Percentiles rank a stretch among this genome's conserved stretches.
Conservation (phyloP, 768 basidiomycete genomes). For the Pleurotus cornucopiae region DNA sequence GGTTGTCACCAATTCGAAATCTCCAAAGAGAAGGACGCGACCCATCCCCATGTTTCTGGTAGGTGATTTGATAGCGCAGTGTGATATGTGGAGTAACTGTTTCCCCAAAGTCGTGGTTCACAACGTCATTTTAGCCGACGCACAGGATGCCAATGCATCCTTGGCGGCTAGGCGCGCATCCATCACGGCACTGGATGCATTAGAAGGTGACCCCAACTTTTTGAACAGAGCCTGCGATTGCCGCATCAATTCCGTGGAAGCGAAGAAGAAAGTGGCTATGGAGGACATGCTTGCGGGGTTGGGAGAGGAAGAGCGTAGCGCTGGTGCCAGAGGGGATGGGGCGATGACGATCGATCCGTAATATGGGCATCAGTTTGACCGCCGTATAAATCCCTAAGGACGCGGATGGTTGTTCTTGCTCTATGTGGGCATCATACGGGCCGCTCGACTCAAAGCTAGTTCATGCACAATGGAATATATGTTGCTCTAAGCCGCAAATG, state of each 20-base stretch:
- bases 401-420: too few species aligned
- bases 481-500: too few species aligned
- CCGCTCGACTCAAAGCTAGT: too few species aligned
- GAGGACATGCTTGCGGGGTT: slow-evolving; percentile 21
- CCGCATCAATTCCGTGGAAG: slow-evolving; percentile 35
- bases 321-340: background rate
- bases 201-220: slow-evolving; percentile 62
- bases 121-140: slow-evolving; percentile 56
- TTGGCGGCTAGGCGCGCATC: slow-evolving; percentile 61
- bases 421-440: too few species aligned
- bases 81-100: slow-evolving; percentile 7
- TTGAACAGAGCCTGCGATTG: slow-evolving; percentile 68
- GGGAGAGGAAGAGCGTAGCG: slow-evolving; percentile 16
- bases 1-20: slow-evolving; percentile 67
- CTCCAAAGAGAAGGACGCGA: slow-evolving; percentile 40
- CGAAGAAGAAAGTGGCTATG: slow-evolving; percentile 25
- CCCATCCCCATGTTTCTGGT: slow-evolving; percentile 50
- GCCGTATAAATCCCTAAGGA: too few species aligned
- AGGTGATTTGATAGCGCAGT: slow-evolving; percentile 16
- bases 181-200: slow-evolving; percentile 59
- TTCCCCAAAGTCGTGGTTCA: slow-evolving; percentile 59
- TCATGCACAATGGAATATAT: too few species aligned
- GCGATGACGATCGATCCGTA: background rate
- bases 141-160: slow-evolving; percentile 43
- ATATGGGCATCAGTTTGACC: too few species aligned